Evolutionary conservation across 2,329 filamentous ascomycete species (phyloP), one percentile per base, ranked within the genome.

Genomic region (Aspergillus intermedius): DNA sequence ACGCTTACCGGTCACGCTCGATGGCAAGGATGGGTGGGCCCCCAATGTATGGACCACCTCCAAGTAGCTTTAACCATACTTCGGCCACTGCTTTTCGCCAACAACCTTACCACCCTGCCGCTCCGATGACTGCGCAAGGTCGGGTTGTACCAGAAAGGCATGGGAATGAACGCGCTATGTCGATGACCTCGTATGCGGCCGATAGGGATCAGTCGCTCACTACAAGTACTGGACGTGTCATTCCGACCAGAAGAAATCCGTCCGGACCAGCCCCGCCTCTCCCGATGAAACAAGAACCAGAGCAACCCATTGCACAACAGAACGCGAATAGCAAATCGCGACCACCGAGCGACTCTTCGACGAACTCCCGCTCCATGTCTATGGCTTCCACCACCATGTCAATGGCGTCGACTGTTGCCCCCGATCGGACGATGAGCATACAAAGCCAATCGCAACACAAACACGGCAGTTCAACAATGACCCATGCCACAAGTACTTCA

Each of bases 91-190:
- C 85, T 40, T 90, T 90, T 62, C 84, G 91, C 47, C 86, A 91
- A 57, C 83, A 86, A 50, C 86, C 83, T 25, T 91, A 88, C 63
- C 81, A 83, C 49, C 54, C 67, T 39, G 59, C 74, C 72, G 54
- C 76, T 55, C 84, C 89, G 53, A 95, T 89, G 44, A 98, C 93
- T 2, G 88, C 91, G 7, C 91, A 96, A 66, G 93, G 93, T 28
- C 82, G 93, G 52, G 77, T 93, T 32, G 90, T 98, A 7, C 93
- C 93, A 1, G 91, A 96, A 64, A 83, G 91, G 47, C 87, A 91
- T 53, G 88, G 94, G 48, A 91, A 97, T 60, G 91, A 97, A 68
- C 82, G 93, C 49, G 84, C 93, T 54, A 97, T 97, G 93, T 95
- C 91, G 42, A 86, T 98, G 85, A 93, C 86, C 4, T 88, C 87